Evolutionary conservation across 371 early-diverging fungal genomes (phyloP), one percentile per base, ranked within the genome.

Genomic region (Mucor plumbeus): DNA sequence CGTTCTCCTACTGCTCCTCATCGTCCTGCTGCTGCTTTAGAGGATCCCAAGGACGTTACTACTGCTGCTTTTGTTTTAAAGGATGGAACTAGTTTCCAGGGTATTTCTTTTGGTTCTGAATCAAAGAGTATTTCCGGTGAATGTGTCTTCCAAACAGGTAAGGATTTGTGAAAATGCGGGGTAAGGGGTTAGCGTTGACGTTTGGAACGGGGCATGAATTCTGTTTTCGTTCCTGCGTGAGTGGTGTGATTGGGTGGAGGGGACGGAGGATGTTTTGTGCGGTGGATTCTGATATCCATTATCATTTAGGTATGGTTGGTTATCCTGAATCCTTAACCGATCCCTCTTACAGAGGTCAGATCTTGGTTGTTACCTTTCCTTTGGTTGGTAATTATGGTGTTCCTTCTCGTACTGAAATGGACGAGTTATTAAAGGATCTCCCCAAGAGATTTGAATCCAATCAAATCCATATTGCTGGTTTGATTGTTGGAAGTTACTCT

Each of bases 71-170:
- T 94, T 68, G 88, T 89, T 19, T 87, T 98, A 59, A 79, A 93
- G 69, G 96, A 97, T 78, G 97, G 97, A 47, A 83, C 92, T 50
- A 84, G 89, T 56, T 92, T 84, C 78, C 89, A 93, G 72, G 99
- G 97, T 73, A 85, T 92, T 74, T 96, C 97, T 11, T 98, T 97
- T 78, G 99, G 99, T 64, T 91, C 96, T 7, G 94, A 95, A 82
- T 78, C 82, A 61, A 81, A 86, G 64, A 90, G 93, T 48, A 89
- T 97, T 61, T 87, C 97, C 64, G 99, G 99, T 65, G 99, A 98
- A 84, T 94, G 95, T 72, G 99, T 98, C 66, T 98, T 98, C 83
- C 96, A 96, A 78, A 98, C 98, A 57, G 97, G 97, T 94, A 82
- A 70, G 84, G 43, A 26, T 48, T 14, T 41, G 3, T 34, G 47